phyloP scores from a whole-genome alignment of 805 yeast genomes.

The Lipomyces spencermartinsiae region DNA sequence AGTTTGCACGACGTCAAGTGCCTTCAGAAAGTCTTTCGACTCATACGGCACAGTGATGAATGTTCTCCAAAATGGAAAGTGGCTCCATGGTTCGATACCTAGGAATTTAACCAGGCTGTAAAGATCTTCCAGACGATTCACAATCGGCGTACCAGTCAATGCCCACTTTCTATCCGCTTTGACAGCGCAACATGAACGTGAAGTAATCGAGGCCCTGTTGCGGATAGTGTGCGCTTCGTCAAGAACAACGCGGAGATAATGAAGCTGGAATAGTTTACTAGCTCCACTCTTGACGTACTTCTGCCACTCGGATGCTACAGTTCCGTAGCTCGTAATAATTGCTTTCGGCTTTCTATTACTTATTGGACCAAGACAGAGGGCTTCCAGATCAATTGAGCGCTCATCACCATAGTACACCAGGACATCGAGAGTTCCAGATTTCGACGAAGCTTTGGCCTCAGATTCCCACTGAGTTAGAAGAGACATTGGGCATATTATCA shows the following conservation, averaged over 20 bases:
- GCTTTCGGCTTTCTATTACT: constrained; percentile 55
- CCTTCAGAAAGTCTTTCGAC: constrained; percentile 68
- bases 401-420: constrained; percentile 78
- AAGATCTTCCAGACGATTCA: constrained; percentile 85
- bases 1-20: constrained; percentile 83
- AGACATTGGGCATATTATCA: constrained; percentile 89
- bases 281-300: constrained; percentile 42
- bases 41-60: constrained; percentile 86
- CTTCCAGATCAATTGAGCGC: constrained; percentile 55
- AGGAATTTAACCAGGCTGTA: constrained; percentile 77
- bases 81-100: constrained; percentile 87
- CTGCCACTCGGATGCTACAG: constrained; percentile 77
- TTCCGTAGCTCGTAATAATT: constrained; percentile 85
- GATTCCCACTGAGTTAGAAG: constrained; percentile 88
- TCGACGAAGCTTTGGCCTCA: constrained; percentile 66
- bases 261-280: constrained; percentile 71
- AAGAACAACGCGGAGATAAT: constrained; percentile 75
- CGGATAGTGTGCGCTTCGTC: constrained; percentile 94
- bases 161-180: constrained; percentile 76
- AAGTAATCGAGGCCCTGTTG: constrained; percentile 76
- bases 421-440: constrained; percentile 39
- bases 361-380: constrained; percentile 49
- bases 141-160: constrained; percentile 91
- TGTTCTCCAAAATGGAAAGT: constrained; percentile 83
- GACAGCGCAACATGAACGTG: constrained; percentile 76